Base-by-base conservation (phyloP, 805 yeast species). In the Hanseniaspora lindneri region DNA sequence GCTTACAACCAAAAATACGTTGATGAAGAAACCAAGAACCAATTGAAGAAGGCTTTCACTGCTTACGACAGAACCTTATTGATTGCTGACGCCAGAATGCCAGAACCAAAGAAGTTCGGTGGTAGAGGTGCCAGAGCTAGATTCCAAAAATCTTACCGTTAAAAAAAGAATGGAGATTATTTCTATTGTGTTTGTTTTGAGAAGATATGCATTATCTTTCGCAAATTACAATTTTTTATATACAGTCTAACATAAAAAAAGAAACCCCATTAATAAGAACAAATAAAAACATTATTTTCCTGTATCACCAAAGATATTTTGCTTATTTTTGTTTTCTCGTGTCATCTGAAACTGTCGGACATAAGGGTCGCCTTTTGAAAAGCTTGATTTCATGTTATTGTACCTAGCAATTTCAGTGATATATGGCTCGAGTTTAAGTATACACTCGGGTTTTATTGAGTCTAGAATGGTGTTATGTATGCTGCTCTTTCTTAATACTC, bases 81-180 rank as follows among this genome's bases (percentile, higher is more conserved):
- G 77, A 92, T 92, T 73, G 97, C 98, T 66, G 98, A 92, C 75
- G 78, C 96, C 66, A 87, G 98, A 84, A 89, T 95, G 83, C 82
- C 88, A 83, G 98, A 92, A 80, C 98, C 98, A 82, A 92, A 92
- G 96, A 92, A 92, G 81, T 92, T 92, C 80, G 98, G 98, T 80
- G 98, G 98, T 81, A 95, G 94, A 75, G 98, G 98, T 85, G 98
- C 98, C 77, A 92, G 98, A 80, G 92, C 98, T 71, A 89, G 97
- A 79, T 89, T 85, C 96, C 98, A 92, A 82, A 92, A 92, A 75
- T 92, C 98, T 73, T 92, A 92, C 92, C 98, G 98, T 88, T 92
- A 89, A 76, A 58, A 52, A 54, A 39, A 47, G 41, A 48, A 43
- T 49, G 50, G 54, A 53, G 50, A 51, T 23, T 44, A 37, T 29